These are phyloP conservation scores for Leptographium wingfieldii DNA, from an alignment of 2,329 filamentous ascomycete species.

Conservation along the genomic window DNA sequence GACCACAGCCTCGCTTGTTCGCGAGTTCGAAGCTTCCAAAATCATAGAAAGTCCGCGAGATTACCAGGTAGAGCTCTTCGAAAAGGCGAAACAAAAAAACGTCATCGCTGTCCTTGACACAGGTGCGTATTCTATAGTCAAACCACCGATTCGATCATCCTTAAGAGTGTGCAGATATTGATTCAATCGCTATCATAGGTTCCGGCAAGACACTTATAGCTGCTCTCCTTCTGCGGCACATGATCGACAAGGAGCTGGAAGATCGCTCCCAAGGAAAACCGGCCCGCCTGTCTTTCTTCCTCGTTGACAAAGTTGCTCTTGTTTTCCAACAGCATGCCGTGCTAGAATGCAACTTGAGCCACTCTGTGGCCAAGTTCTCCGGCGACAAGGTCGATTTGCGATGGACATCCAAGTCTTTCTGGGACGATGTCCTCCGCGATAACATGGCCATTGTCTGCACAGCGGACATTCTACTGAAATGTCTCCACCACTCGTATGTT, in stretches of 20 bases:
- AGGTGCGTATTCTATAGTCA: conserved; percentile 29
- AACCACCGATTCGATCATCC: background rate
- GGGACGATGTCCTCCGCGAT: conserved; percentile 38
- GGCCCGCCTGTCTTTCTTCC: conserved; percentile 66
- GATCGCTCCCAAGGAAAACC: conserved; percentile 46
- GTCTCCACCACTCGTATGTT: conserved; percentile 67
- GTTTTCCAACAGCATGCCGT: conserved; percentile 84
- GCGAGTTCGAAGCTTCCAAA: conserved; percentile 23
- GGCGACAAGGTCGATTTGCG: conserved; percentile 48
- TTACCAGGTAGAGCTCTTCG: conserved; percentile 86
- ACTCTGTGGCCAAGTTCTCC: conserved; percentile 60
- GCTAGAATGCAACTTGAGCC: conserved; percentile 66
- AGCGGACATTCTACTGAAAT: conserved; percentile 71
- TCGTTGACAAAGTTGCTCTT: conserved; percentile 81
- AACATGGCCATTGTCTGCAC: conserved; percentile 88
- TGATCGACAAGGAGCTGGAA: conserved; percentile 66
- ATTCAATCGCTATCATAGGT: conserved; percentile 34
- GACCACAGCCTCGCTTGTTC: conserved; percentile 21
- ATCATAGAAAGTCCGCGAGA: conserved; percentile 72
- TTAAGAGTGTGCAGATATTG: too few species aligned
- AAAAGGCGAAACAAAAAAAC: conserved; percentile 72
- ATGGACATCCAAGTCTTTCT: conserved; percentile 29
- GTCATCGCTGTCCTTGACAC: conserved; percentile 89
- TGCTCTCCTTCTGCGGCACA: conserved; percentile 66
- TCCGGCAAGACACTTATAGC: conserved; percentile 96